Base-by-base conservation (phyloP, 1,284 basidiomycete genomes). In the Cutaneotrichosporon cavernicola region DNA sequence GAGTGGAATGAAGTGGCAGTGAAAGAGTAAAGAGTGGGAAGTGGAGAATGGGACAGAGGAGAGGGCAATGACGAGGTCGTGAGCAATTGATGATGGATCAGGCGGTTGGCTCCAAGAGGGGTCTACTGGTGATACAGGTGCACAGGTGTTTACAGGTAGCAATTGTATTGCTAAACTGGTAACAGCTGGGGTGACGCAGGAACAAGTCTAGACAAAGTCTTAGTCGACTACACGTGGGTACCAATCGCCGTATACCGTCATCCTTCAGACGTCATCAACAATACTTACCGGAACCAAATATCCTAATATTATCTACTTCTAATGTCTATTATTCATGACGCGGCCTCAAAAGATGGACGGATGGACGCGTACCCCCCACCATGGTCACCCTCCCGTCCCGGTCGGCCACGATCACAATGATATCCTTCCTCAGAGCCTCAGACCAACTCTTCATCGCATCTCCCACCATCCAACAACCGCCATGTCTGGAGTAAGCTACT, bases 401-500 rank as follows among this genome's bases (percentile, higher is more conserved):
- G 43, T n/a, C 18, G 43, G 18, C 18, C 18, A 46, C 18, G 9
- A 6, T n/a, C 16, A 46, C 18, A 18, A n/a, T 46, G 4, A 7
- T 18, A 6, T 26, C 49, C 11, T 26, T 26, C 26, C 26, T 26
- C 26, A 26, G 26, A 26, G 26, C 26, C 26, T 4, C 21, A 50
- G 47, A 26, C n/a, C 40, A 13, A 21, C 47, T 31, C 26, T 32
- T 31, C 51, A 31, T 14, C 31, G 26, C 49, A 50, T 30, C 14
- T 14, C 49, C 49, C 26, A 14, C 26, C 51, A 31, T 18, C 51
- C 34, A 13, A 34, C 31, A 2, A 5, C 26, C 51, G 34, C 31
- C 18, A 53, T 53, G 51, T 53, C 51, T 53, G 51, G 51, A 53
- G 51, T 53, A 32, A 53, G 51, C 51, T 34, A 10, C 21, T 9